Base-by-base conservation (phyloP, 129 eudicot genomes). In the Pseudognaphalium luteoalbum region DNA sequence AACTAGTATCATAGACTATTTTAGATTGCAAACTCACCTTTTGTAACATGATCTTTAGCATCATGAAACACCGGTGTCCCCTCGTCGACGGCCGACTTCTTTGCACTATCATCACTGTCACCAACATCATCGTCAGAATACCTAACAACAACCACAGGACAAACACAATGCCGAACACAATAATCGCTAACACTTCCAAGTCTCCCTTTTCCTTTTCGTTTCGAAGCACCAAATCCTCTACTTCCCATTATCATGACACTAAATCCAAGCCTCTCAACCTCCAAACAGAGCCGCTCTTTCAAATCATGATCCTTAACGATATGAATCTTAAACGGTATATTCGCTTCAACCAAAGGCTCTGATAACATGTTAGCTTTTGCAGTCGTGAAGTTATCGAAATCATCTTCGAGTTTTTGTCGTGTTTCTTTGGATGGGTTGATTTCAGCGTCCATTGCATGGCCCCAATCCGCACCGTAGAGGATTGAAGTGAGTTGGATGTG, bases 161-260 rank as follows among this genome's bases (percentile, higher is more conserved):
- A 67, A 39, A 67, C 72, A 7, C 72, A 67, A 67, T 67, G 72
- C 9, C 72, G 72, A 7, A 67, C 72, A 19, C 72, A 67, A 35
- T 67, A 67, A 39, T 67, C 72, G 10, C 72, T 67, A n/a, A 67
- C 72, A 67, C 72, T 67, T 67, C 72, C 72, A 39, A 67, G 72
- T 20, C 72, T 19, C 29, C 72, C 51, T 39, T 67, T 67, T 0
- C 72, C 72, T 9, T 20, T 67, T 7, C 72, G 54, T 67, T 67
- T 67, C 7, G 51, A 19, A 0, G 72, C 72, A n/a, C 72, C 72
- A 10, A 67, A 67, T 1, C 72, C 72, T 9, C 72, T 28, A 6
- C 72, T 67, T 37, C 72, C 72, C 72, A 67, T 67, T 14, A 67
- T 67, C 72, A 67, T 67, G 10, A 41, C 72, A 16, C 72, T 22